Evolutionary conservation across 1,139 yeast genomes (phyloP).

Genomic region (Zygotorulaspora mrakii): DNA sequence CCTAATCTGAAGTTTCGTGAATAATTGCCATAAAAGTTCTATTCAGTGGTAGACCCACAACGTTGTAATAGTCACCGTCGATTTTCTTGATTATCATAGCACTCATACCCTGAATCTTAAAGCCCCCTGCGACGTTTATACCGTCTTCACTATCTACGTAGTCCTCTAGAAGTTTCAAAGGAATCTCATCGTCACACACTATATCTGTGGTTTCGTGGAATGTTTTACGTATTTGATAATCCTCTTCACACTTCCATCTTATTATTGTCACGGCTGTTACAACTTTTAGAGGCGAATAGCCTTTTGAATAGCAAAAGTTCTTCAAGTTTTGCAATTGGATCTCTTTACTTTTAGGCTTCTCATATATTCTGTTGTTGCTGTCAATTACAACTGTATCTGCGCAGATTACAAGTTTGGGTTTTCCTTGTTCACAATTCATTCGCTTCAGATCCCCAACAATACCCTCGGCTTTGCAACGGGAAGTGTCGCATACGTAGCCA

Average conservation of each 20-base stretch:
- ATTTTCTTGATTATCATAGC: conserved; percentile 59
- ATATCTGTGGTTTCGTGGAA: conserved; percentile 47
- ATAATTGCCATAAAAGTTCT: conserved; percentile 42
- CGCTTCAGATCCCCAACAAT: conserved; percentile 46
- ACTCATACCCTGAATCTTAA: conserved; percentile 73
- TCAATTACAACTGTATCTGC: conserved; percentile 85
- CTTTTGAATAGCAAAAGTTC: conserved; percentile 42
- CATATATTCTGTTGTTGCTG: conserved; percentile 57
- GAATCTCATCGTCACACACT: conserved; percentile 45
- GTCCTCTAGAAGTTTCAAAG: conserved; percentile 51
- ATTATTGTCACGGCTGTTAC: conserved; percentile 59
- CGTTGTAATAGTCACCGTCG: conserved; percentile 78
- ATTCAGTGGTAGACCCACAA: conserved; percentile 83
- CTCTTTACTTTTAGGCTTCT: conserved; percentile 62
- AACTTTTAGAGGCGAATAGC: conserved; percentile 46
- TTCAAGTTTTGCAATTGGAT: conserved; percentile 50
- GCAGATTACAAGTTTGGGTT: conserved; percentile 46
- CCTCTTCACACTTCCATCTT: conserved; percentile 17
- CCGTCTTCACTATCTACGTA: conserved; percentile 78
- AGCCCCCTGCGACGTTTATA: conserved; percentile 84
- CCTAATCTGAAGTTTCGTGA: too few relatives aligned
- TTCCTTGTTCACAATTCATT: conserved; percentile 6
- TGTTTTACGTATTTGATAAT: conserved; percentile 23
- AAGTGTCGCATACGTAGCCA: conserved; percentile 67
- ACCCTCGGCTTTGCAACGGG: conserved; percentile 58